Base-by-base conservation (phyloP, 768 basidiomycete genomes). In the Guyanaporus albipodus region DNA sequence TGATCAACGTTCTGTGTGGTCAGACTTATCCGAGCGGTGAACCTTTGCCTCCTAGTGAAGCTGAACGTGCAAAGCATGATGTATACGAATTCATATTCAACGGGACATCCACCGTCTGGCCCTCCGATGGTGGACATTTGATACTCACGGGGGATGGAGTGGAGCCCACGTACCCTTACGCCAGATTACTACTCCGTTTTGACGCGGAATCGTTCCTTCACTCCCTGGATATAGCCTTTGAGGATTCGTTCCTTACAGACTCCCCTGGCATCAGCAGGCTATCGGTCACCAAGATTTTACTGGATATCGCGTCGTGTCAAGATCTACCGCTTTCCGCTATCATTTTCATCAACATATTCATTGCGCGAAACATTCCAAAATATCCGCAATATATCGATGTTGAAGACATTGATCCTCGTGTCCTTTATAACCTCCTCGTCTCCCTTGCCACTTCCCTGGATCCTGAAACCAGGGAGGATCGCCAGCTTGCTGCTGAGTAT, bases 181-280 rank as follows among this genome's bases (percentile, higher is more conserved):
- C 86, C 22, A 83, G 87, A 7, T 73, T 90, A 11, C 71, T 98
- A 2, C 76, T 98, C 7, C 80, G 75, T 7, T 95, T 94, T 61
- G 93, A 98, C 61, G 78, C 95, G 9, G 96, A 99, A 66, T 88
- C 91, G 0, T 88, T 94, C 62, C 80, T 99, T 9, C 92, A 99
- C 62, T 82, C 88, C 2, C 73, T 99, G 50, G 96, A 99, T 65
- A 82, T 93, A 49, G 92, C 90, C 1, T 95, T 98, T 55, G 96
- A 99, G 64, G 93, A 97, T 55, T 66, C 84, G 2, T 95, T 87
- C 69, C 78, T 97, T 26, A 92, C 94, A 62, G 78, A 85, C 34
- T 71, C 77, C 4, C 75, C 73, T 39, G 70, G 73, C 22, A 75
- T 86, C 42, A 87, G 76, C 53, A 86, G 95, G 28, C 82, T 93